These are phyloP conservation scores for Aspergillus wentii DNA, from an alignment of 495 filamentous ascomycete species.

Conservation along the genomic window DNA sequence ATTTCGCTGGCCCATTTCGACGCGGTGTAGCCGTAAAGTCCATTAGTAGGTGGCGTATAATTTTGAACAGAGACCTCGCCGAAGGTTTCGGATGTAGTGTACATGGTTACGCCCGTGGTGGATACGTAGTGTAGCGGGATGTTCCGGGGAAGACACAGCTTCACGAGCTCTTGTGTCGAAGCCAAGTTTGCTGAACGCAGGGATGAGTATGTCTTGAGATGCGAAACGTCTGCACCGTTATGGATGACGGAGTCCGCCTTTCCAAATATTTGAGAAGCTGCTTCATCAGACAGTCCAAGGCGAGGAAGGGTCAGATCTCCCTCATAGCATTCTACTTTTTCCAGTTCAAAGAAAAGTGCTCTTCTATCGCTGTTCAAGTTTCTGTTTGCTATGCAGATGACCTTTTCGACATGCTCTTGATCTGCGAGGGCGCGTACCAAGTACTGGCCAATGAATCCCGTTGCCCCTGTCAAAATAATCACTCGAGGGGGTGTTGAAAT, in stretches of 20 bases:
- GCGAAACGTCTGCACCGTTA: conserved; percentile 47
- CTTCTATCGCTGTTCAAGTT: background rate
- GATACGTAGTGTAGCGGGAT: conserved; percentile 51
- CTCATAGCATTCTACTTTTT: conserved; percentile 5
- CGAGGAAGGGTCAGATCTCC: conserved; percentile 27
- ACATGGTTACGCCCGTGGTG: conserved; percentile 26
- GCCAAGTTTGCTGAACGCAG: conserved; percentile 37
- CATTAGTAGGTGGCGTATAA: conserved; percentile 13
- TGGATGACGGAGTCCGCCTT: conserved; percentile 39
- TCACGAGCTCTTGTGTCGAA: conserved; percentile 38
- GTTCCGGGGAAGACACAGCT: conserved; percentile 19
- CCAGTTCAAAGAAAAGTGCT: background rate
- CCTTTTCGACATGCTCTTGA: conserved; percentile 1
- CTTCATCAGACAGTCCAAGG: conserved; percentile 25
- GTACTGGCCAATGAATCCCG: conserved; percentile 15
- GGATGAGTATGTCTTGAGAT: conserved; percentile 40
- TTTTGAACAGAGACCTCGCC: too few relatives aligned
- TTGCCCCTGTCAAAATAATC: conserved; percentile 7
- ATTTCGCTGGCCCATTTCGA: conserved; percentile 52
- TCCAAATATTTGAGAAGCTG: conserved; percentile 12
- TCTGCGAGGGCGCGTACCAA: conserved; percentile 13
- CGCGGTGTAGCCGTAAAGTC: conserved; percentile 40
- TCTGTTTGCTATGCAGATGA: conserved; percentile 14
- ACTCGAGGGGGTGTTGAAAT: background rate
- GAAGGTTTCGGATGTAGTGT: too few relatives aligned